Conservation (phyloP, 2,329 filamentous ascomycete species). For the Fusarium newnesense region DNA sequence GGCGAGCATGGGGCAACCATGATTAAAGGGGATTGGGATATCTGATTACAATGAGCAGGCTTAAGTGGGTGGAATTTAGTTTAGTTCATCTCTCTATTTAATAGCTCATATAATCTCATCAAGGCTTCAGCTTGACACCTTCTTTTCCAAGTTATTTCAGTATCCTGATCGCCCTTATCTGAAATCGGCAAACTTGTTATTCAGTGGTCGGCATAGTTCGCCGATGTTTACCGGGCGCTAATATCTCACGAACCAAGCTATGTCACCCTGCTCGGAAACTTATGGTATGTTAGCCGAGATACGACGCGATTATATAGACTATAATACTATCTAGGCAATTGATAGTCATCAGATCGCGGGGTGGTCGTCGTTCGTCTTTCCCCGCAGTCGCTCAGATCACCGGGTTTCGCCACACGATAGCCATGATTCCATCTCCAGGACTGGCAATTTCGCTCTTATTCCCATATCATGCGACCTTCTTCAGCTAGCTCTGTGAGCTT, state of each 20-base stretch:
- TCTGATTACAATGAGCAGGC: neutral
- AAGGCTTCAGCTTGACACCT: accelerated
- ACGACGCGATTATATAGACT: neutral
- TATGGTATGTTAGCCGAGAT: neutral
- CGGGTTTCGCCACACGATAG: constrained; percentile 3
- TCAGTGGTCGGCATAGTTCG: neutral
- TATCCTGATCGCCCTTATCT: neutral
- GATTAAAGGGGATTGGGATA: constrained; percentile 7
- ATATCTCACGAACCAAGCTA: neutral
- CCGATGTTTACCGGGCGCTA: neutral
- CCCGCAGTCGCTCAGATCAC: neutral
- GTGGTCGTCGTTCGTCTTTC: neutral
- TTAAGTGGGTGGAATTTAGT: neutral
- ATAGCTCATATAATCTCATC: no score
- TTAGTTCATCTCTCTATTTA: neutral
- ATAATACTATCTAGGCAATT: neutral
- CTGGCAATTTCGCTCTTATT: no score
- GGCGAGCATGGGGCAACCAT: constrained; percentile 59
- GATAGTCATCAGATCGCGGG: neutral
- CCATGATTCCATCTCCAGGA: no score
- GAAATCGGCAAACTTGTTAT: neutral
- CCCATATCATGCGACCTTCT: no score
- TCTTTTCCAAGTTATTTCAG: neutral
- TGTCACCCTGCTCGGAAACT: neutral
- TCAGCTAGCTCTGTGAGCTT: no score